Percentiles rank a stretch among this genome's conserved stretches.
Evolutionary conservation across 2,329 filamentous ascomycete genomes (phyloP).

Genomic region (Arthroderma sp.): DNA sequence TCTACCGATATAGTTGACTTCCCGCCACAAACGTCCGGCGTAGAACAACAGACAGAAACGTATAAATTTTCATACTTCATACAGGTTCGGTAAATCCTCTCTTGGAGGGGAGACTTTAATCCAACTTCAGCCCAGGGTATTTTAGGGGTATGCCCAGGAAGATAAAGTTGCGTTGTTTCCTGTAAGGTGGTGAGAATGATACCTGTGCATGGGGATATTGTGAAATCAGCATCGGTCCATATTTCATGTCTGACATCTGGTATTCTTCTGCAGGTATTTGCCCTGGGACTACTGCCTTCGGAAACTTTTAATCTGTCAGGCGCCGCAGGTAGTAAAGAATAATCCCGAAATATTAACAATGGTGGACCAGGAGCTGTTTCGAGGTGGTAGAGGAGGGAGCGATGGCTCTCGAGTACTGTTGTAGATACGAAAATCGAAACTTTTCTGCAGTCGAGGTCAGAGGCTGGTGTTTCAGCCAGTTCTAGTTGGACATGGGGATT

Average conservation of each 20-base stretch:
- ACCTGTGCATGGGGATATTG: slow-evolving; percentile 55
- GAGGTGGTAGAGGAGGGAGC: slow-evolving; percentile 9
- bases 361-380: slow-evolving; percentile 7
- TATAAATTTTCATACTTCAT: slow-evolving; percentile 53
- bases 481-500: no score
- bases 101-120: slow-evolving; percentile 35
- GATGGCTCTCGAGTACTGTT: slow-evolving; percentile 16
- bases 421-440: slow-evolving; percentile 14
- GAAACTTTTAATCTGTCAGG: no score
- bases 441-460: no score
- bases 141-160: slow-evolving; percentile 46
- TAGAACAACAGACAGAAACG: slow-evolving; percentile 46
- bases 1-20: slow-evolving; percentile 13
- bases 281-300: no score
- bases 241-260: not conserved
- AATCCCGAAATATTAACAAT: slow-evolving; percentile 16
- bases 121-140: slow-evolving; percentile 7
- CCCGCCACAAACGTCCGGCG: not conserved
- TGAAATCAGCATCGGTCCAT: slow-evolving; percentile 47
- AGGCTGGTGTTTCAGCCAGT: no score
- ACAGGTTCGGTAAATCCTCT: slow-evolving; percentile 42
- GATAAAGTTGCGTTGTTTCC: slow-evolving; percentile 55
- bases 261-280: not conserved
- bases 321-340: not conserved
- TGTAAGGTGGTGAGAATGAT: slow-evolving; percentile 59